Evolutionary conservation across 1,284 basidiomycete genomes (phyloP).

Genomic region (Xerocomus minutiporus): DNA sequence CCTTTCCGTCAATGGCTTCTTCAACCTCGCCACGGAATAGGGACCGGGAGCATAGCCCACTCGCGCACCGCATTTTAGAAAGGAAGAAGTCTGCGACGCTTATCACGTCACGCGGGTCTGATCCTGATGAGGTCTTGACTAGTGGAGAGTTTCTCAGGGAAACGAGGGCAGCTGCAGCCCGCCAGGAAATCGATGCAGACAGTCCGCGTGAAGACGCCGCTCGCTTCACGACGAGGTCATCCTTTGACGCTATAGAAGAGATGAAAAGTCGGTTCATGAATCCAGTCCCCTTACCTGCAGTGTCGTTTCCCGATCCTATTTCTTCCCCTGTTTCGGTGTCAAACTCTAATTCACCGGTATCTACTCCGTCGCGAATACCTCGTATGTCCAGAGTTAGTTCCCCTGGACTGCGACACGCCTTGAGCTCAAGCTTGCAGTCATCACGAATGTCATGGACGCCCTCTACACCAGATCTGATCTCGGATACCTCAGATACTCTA

Average conservation of each 20-base stretch:
- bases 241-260: slow-evolving; percentile 54
- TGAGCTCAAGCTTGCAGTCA: slow-evolving; percentile 30
- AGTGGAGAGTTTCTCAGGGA: slow-evolving; percentile 6
- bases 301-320: slow-evolving; percentile 18
- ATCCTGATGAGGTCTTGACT: slow-evolving; percentile 3
- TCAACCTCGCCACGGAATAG: slow-evolving; percentile 6
- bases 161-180: slow-evolving; percentile 1
- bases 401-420: slow-evolving; percentile 25
- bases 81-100: slow-evolving; percentile 20
- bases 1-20: slow-evolving; percentile 12
- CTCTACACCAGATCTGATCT: slow-evolving; percentile 56
- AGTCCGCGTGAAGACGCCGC: slow-evolving; percentile 15
- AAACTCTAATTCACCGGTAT: slow-evolving; percentile 9
- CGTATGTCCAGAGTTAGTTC: slow-evolving; percentile 25
- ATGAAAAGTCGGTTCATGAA: slow-evolving; percentile 60
- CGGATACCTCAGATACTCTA: slow-evolving; percentile 55
- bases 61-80: slow-evolving; percentile 25
- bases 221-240: slow-evolving; percentile 33
- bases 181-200: slow-evolving; percentile 5
- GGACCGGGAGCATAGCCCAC: slow-evolving; percentile 30
- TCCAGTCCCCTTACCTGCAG: slow-evolving; percentile 28
- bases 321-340: slow-evolving; percentile 13
- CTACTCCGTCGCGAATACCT: slow-evolving; percentile 31
- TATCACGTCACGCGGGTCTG: slow-evolving; percentile 4
- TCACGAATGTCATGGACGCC: slow-evolving; percentile 35